These are phyloP conservation scores for Phytophthora palmivora DNA, from an alignment of 352 stramenopile species.

Conservation along the genomic window DNA sequence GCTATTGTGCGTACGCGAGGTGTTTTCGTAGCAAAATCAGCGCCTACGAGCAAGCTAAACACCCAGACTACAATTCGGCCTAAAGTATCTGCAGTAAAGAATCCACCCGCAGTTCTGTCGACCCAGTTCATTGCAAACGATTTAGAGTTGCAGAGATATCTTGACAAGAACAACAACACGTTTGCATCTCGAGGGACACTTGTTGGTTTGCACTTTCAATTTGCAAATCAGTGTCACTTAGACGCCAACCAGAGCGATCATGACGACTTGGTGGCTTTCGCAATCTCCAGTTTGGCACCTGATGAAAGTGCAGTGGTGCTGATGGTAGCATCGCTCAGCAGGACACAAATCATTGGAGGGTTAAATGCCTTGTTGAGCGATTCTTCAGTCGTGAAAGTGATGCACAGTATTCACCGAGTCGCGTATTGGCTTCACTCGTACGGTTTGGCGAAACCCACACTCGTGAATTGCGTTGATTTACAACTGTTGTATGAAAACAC, in stretches of 20 bases:
- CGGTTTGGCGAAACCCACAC: conserved; percentile 7
- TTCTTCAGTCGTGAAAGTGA: conserved; percentile 25
- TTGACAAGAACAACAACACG: conserved; percentile 19
- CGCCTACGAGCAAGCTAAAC: neutral
- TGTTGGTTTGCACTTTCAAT: conserved; percentile 32
- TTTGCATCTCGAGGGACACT: neutral
- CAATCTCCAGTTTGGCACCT: conserved; percentile 10
- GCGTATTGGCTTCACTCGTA: conserved; percentile 27
- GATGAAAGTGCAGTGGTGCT: conserved; percentile 23
- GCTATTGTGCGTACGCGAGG: conserved; percentile 12
- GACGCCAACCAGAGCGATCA: conserved; percentile 5
- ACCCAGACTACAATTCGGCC: neutral
- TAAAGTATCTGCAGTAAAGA: conserved; percentile 6
- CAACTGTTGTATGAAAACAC: conserved; percentile 36
- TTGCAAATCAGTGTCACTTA: conserved; percentile 1
- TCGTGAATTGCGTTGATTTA: conserved; percentile 39
- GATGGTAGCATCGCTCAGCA: conserved; percentile 16
- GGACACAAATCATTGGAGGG: conserved; percentile 13
- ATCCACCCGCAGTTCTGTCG: neutral
- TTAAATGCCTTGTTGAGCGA: conserved; percentile 19
- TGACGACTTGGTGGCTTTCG: conserved; percentile 17
- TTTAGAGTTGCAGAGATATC: conserved; percentile 18
- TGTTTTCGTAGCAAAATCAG: neutral
- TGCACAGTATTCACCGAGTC: conserved; percentile 28
- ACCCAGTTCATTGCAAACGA: conserved; percentile 19